Conservation (phyloP, 2,329 filamentous ascomycete genomes). For the Pseudocercospora vitis region DNA sequence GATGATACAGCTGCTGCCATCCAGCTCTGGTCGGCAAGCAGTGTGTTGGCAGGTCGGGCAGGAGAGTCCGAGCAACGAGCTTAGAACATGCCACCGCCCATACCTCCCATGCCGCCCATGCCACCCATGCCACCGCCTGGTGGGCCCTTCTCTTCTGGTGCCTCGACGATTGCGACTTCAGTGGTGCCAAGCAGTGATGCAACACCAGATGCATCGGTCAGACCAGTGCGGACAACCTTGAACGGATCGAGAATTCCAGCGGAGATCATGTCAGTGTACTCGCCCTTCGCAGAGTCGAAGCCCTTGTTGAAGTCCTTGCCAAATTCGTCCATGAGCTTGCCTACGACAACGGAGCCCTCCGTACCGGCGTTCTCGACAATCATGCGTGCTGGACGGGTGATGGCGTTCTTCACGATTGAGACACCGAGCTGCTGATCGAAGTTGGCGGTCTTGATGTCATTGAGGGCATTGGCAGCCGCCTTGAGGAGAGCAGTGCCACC, state of each 20-base stretch:
- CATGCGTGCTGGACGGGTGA: conserved; percentile 88
- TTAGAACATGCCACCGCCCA: conserved; percentile 48
- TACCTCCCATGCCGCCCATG: conserved; percentile 63
- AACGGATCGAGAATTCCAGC: conserved; percentile 97
- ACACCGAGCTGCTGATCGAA: conserved; percentile 99
- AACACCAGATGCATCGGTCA: conserved; percentile 92
- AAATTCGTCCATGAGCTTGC: conserved; percentile 95
- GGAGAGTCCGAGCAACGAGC: conserved; percentile 9
- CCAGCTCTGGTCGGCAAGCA: neutral
- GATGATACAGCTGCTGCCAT: conserved; percentile 19
- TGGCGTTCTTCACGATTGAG: conserved; percentile 95
- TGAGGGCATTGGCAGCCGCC: conserved; percentile 85
- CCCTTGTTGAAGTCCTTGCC: conserved; percentile 95
- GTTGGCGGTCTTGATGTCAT: conserved; percentile 81
- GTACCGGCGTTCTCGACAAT: conserved; percentile 98
- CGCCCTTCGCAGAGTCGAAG: conserved; percentile 92
- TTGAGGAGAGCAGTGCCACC: conserved; percentile 98
- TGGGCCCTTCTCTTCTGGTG: conserved; percentile 82
- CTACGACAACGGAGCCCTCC: conserved; percentile 93
- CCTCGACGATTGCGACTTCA: conserved; percentile 96
- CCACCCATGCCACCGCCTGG: conserved; percentile 52
- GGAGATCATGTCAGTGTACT: conserved; percentile 98
- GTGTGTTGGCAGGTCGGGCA: neutral
- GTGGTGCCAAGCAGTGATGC: conserved; percentile 96
- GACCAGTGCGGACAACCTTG: conserved; percentile 97